These are phyloP conservation scores for Solanum neorickii DNA, from an alignment of 257 asterid species.

Conservation along the genomic window DNA sequence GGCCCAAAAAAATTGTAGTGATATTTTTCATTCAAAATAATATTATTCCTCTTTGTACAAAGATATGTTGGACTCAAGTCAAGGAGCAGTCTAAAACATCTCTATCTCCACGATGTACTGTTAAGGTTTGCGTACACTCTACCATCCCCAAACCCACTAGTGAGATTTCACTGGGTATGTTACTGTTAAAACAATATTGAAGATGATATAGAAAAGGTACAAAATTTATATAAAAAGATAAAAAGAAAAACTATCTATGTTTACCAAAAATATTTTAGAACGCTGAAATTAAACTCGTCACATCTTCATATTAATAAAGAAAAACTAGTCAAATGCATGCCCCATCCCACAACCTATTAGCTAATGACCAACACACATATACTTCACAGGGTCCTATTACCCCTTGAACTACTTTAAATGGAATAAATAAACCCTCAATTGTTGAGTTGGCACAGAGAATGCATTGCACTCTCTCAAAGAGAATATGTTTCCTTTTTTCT, in stretches of 20 bases:
- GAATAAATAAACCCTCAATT: background rate
- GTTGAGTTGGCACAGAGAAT: background rate
- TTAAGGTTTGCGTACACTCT: background rate
- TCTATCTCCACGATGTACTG: background rate
- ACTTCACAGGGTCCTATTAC: background rate
- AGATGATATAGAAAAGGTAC: background rate
- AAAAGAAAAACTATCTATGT: background rate
- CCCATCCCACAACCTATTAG: background rate
- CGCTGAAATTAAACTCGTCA: background rate
- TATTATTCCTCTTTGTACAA: background rate
- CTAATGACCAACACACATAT: background rate
- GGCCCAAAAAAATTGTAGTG: background rate
- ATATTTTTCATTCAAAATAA: background rate
- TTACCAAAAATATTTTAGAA: background rate
- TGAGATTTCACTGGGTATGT: background rate
- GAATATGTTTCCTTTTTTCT: background rate
- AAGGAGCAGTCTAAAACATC: background rate
- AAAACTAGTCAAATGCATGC: background rate
- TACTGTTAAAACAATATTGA: background rate
- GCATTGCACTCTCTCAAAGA: background rate
- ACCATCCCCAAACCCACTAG: background rate
- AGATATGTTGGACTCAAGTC: background rate
- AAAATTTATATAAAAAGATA: background rate
- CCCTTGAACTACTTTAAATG: background rate
- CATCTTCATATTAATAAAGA: background rate